Evolutionary conservation across 2,329 filamentous ascomycete genomes (phyloP), one percentile per base, ranked within the genome.

Genomic region (Fusarium clavum): DNA sequence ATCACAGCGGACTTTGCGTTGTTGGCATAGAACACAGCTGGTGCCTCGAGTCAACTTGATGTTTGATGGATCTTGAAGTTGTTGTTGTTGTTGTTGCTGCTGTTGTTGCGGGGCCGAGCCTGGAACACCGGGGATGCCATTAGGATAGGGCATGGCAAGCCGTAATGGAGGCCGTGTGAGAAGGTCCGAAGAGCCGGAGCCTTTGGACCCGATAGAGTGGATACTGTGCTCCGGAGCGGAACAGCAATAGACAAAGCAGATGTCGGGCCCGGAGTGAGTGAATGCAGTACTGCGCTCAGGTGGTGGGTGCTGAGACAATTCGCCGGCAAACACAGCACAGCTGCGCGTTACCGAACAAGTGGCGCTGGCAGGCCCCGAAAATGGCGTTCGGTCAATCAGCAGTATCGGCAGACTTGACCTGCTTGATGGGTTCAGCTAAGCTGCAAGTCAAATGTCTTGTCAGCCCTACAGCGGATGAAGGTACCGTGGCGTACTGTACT

Each of bases 1-100:
- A 78, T 93, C 89, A 79, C 92, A 94, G 64, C 90, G 90, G 44
- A 94, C 86, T 78, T 94, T 94, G 65, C 91, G 88, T 77, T 92
- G 91, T 77, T 94, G 91, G 76, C 92, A 95, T 22, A 90, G 84
- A 16, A 93, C 85, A 74, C 92, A 95, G 64, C 86, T 88, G 66
- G 87, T 87, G 62, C 87, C 87, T 52, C 87, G 83, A 41, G 86
- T 88, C 71, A 89, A 79, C 78, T 89, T 89, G 71, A 86, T 78
- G 58, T 81, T 79, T 41, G 82, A 81, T 56, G 81, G 75, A 64
- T 87, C 85, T 27, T 71, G 66, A 48, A 73, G 29, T 30, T 30
- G 29, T 38, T 34, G 32, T 34, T 34, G 32, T 34, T 34, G 32
- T 18, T 34, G 32, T 5, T 34, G 70, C 47, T 73, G 53, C 9